Base-by-base conservation (phyloP, 768 basidiomycete species). In the Suillus luteus region DNA sequence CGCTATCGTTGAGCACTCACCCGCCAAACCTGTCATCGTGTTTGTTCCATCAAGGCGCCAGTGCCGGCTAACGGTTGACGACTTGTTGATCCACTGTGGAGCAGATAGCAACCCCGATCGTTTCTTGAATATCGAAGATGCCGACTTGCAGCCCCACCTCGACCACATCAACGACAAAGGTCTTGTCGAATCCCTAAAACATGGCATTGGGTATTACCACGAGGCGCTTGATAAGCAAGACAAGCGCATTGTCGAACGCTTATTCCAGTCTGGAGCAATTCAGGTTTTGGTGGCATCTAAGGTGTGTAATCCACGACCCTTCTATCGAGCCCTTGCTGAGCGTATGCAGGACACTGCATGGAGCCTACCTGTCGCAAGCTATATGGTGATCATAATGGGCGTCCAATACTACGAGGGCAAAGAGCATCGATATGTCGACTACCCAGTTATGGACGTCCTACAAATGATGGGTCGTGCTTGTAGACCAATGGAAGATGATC, bases 381-480 rank as follows among this genome's bases (percentile, higher is more conserved):
- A 97, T 76, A 97, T 99, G 94, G 96, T 98, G 49, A 89, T 99
- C 73, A 94, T 99, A 69, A 98, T 99, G 96, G 96, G 96, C n/a
- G 95, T 98, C 0, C 97, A 99, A 72, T 90, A 78, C 64, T 99
- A 92, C 69, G 96, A 99, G 75, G 96, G 96, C 72, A 93, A 95
- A 76, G 97, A 99, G 70, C 97, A 99, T 72, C 92, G 97, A 52
- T 99, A 99, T 68, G 84, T 96, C 67, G 97, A 99, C 76, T 98
- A 99, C 73, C 95, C 96, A 4, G 95, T 99, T 64, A 96, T 96
- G 85, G 96, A 99, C 69, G 92, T 99, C 7, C 84, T 99, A 1
- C 97, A 99, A 73, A 99, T 99, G 96, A 96, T 99, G 89, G 97
- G 96, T 49, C 86, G 89, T n/a, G 97, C 97, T 0, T 98, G 96